Percentiles rank a stretch among this genome's conserved stretches.
Conservation (phyloP, 108 stramenopile species). For the Nitzschia putrida region DNA sequence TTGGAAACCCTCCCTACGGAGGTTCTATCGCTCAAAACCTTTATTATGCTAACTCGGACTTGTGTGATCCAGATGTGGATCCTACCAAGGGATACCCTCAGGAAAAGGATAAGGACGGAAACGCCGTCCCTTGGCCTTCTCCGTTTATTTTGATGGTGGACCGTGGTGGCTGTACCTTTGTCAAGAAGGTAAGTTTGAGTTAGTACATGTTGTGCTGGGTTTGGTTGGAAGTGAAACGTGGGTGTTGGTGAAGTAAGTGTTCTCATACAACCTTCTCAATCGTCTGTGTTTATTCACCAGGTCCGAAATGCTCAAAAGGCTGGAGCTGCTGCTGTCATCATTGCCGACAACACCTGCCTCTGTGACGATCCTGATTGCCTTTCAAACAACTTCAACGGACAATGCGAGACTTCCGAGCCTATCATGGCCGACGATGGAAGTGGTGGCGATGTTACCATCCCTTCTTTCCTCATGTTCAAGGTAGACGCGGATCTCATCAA, state of each 20-base stretch:
- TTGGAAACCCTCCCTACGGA: slow-evolving; percentile 94
- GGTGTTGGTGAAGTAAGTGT: background rate
- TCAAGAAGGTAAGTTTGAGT: slow-evolving; percentile 63
- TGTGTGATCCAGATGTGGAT: slow-evolving; percentile 76
- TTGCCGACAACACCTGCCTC: slow-evolving; percentile 91
- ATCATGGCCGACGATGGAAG: slow-evolving; percentile 98
- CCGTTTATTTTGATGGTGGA: slow-evolving; percentile 93
- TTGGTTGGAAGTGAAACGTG: background rate
- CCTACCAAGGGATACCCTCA: slow-evolving; percentile 63
- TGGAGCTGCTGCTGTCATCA: slow-evolving; percentile 88
- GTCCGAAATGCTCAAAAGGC: slow-evolving; percentile 89
- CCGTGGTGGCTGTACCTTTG: slow-evolving; percentile 91
- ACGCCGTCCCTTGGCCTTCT: slow-evolving; percentile 64
- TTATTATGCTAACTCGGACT: slow-evolving; percentile 69
- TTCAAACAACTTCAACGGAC: slow-evolving; percentile 36
- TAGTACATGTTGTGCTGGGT: background rate
- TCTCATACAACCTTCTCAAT: background rate
- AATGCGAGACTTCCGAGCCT: slow-evolving; percentile 81
- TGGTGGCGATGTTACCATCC: slow-evolving; percentile 91
- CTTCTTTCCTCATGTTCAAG: slow-evolving; percentile 86
- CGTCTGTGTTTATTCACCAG: background rate
- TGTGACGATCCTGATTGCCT: slow-evolving; percentile 54
- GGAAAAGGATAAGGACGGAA: slow-evolving; percentile 46
- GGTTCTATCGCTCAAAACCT: slow-evolving; percentile 79
- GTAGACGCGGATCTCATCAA: slow-evolving; percentile 80